Conservation (phyloP, 495 filamentous ascomycete genomes). For the Symbiotaphrina buchneri region DNA sequence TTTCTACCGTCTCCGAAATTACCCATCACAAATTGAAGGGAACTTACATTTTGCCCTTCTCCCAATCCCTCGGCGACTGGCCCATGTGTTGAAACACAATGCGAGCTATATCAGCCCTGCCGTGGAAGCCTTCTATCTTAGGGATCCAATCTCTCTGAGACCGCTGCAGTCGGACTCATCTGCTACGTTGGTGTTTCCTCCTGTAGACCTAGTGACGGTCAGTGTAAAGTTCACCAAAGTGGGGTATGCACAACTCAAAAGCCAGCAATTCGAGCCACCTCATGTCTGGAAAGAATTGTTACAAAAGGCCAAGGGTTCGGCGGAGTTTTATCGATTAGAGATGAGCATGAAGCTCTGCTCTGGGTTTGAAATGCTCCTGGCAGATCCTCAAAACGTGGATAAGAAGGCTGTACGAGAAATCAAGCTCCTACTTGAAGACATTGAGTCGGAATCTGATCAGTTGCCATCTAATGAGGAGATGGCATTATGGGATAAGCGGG, state of each 20-base stretch:
- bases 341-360: conserved; percentile 76
- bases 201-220: conserved; percentile 55
- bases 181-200: no score
- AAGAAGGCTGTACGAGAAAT: conserved; percentile 49
- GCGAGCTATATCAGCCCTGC: conserved; percentile 60
- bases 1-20: conserved; percentile 66
- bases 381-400: conserved; percentile 36
- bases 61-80: conserved; percentile 60
- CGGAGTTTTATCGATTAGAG: conserved; percentile 28
- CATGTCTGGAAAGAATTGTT: conserved; percentile 29
- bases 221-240: conserved; percentile 66
- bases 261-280: conserved; percentile 63
- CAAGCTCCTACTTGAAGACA: conserved; percentile 47
- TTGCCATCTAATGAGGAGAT: conserved; percentile 62
- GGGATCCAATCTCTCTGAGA: conserved; percentile 59
- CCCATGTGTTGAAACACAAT: conserved; percentile 51
- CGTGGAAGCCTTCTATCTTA: conserved; percentile 78
- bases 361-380: conserved; percentile 76
- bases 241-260: conserved; percentile 75
- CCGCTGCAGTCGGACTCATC: conserved; percentile 30
- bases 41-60: conserved; percentile 50
- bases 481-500: conserved; percentile 33
- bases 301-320: conserved; percentile 13
- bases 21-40: conserved; percentile 46
- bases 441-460: conserved; percentile 31